phyloP scores from a whole-genome alignment of 176 grass and related monocot species.

The Rhynchospora pubera region DNA sequence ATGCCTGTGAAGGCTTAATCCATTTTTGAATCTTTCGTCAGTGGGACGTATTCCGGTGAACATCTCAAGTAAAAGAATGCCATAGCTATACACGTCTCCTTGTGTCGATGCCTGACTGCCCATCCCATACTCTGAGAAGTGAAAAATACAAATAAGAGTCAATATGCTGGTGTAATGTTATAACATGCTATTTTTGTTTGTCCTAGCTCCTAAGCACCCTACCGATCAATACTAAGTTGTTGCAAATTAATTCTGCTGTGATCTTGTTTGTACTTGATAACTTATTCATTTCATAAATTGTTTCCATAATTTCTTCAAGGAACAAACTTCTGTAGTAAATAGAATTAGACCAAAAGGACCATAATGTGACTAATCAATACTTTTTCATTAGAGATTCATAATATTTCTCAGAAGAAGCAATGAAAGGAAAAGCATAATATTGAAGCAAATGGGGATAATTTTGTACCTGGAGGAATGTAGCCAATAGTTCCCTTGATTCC shows the following conservation, averaged over 20 bases:
- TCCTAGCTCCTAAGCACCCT: background rate
- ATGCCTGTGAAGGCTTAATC: conserved; percentile 22
- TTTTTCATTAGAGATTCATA: background rate
- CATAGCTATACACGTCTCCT: conserved; percentile 47
- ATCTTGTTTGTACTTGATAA: too few species aligned
- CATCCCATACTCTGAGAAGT: conserved; percentile 12
- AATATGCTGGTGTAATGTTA: background rate
- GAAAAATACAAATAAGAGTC: background rate
- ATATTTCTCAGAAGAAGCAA: background rate
- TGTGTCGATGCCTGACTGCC: conserved; percentile 5
- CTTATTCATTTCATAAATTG: too few species aligned
- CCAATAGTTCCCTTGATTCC: conserved; percentile 35
- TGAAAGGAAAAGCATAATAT: background rate
- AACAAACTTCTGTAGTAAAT: background rate
- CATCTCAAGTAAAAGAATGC: conserved; percentile 48
- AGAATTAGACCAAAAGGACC: background rate
- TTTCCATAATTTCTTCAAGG: background rate
- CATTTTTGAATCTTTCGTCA: conserved; percentile 24
- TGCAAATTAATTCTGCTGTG: background rate
- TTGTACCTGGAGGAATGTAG: conserved; percentile 44
- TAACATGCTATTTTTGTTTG: background rate
- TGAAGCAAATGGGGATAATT: background rate
- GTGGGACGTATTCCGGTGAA: conserved; percentile 42
- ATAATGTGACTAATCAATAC: background rate
- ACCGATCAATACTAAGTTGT: background rate